phyloP scores from a whole-genome alignment of 139 green algal genomes.

The Coccomyxa sp. region DNA sequence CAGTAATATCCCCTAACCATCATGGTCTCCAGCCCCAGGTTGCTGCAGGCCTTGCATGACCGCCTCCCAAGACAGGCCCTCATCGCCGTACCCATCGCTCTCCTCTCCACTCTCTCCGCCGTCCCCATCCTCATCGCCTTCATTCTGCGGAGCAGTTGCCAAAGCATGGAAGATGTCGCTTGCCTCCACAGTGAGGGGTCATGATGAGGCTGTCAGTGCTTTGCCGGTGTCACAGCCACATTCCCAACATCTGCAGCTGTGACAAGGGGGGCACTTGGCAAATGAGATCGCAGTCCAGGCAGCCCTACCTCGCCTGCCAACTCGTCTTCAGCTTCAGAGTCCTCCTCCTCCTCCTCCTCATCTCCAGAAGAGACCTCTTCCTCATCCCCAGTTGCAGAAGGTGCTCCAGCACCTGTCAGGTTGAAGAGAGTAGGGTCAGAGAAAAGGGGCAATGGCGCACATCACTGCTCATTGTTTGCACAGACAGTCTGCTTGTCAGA shows the following conservation, averaged over 20 bases:
- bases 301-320: background rate
- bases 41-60: constrained; percentile 71
- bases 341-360: background rate
- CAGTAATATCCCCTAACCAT: too few species aligned
- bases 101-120: constrained; percentile 49
- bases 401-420: too few species aligned
- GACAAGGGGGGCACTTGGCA: background rate
- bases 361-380: background rate
- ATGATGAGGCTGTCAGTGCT: too few species aligned
- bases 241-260: background rate
- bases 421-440: background rate
- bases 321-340: background rate
- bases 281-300: background rate
- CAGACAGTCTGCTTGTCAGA: background rate
- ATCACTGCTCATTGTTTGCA: background rate
- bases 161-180: background rate
- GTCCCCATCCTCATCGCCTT: constrained; percentile 27
- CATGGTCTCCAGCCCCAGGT: too few species aligned
- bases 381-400: too few species aligned
- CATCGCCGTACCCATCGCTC: constrained; percentile 72
- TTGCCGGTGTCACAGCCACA: background rate
- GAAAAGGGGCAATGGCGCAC: background rate
- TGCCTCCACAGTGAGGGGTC: background rate
- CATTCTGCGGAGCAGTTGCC: background rate
- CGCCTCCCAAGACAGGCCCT: constrained; percentile 83